Conservation (phyloP, 805 yeast genomes). For the Lipomyces sp. region DNA sequence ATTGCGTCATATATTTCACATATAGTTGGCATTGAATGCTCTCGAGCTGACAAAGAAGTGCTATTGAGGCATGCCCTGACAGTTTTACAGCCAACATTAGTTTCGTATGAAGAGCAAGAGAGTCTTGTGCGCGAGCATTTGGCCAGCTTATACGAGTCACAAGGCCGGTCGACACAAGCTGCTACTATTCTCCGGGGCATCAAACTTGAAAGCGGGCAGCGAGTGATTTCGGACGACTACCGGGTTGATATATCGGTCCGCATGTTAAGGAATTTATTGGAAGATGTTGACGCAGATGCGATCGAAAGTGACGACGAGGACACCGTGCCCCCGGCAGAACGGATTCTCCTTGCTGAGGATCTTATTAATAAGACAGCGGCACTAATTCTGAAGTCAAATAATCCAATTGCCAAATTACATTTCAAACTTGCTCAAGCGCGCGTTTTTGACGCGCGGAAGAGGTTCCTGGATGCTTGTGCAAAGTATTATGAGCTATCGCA, state of each 20-base stretch:
- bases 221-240: conserved; percentile 38
- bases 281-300: conserved; percentile 36
- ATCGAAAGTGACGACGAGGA: conserved; percentile 14
- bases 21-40: not conserved
- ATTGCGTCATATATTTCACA: conserved; percentile 22
- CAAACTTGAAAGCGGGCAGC: conserved; percentile 36
- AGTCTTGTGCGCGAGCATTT: conserved; percentile 37
- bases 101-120: conserved; percentile 41
- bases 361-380: conserved; percentile 40
- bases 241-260: conserved; percentile 39
- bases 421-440: conserved; percentile 45
- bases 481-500: conserved; percentile 43
- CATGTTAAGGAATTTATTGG: conserved; percentile 41
- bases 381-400: conserved; percentile 35
- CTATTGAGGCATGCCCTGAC: conserved; percentile 17
- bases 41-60: conserved; percentile 4
- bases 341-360: conserved; percentile 39
- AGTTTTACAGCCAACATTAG: conserved; percentile 34
- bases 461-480: conserved; percentile 43
- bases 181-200: conserved; percentile 41
- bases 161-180: conserved; percentile 35
- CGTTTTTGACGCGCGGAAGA: conserved; percentile 41
- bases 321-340: conserved; percentile 20
- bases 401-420: conserved; percentile 32
- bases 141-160: conserved; percentile 39